Evolutionary conservation across 306 rosid genomes (phyloP), one percentile per base, ranked within the genome.

Genomic region (Cotoneaster glaucophyllus): DNA sequence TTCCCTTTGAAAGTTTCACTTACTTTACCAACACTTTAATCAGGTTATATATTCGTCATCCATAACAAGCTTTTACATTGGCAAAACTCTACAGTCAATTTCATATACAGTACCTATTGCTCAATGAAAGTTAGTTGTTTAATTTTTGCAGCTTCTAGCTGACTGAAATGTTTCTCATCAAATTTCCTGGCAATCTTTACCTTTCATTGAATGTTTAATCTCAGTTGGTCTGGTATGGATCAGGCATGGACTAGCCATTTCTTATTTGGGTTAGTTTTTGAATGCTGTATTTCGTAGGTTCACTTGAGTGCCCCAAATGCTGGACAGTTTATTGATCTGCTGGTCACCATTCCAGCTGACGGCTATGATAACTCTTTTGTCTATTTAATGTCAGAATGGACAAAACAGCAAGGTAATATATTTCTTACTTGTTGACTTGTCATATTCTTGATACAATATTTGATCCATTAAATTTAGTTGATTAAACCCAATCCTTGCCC

Each of bases 301-400:
- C 98, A 94, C 88, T 81, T 94, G 88, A 94, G 98, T 81, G 85
- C 84, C 64, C 95, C 98, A 74, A 87, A 90, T 86, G 90, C 88
- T 82, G 96, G 84, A 66, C 95, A 94, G 62, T 88, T 94, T 79
- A 86, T 94, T 79, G 95, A 94, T 86, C 82, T 94, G 83, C 85
- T 92, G 82, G 81, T 86, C 76, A 84, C 92, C 26, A 76, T 90
- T 81, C 97, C 95, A 61, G 91, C 89, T 45, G 92, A 94, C 73
- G 91, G 88, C 77, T 84, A 88, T 79, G 84, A 77, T 70, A 87
- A 94, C 76, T 82, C 98, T 31, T 88, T 91, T 77, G 86, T 83
- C 74, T 94, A 90, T 77, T 86, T 94, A 29, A 91, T 94, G 96
- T 85, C 90, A 75, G 97, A 94, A 84, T 94, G 98, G 98, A 86